Evolutionary conservation across 805 yeast genomes (phyloP).

Genomic region (Cyberlindnera meyerae): DNA sequence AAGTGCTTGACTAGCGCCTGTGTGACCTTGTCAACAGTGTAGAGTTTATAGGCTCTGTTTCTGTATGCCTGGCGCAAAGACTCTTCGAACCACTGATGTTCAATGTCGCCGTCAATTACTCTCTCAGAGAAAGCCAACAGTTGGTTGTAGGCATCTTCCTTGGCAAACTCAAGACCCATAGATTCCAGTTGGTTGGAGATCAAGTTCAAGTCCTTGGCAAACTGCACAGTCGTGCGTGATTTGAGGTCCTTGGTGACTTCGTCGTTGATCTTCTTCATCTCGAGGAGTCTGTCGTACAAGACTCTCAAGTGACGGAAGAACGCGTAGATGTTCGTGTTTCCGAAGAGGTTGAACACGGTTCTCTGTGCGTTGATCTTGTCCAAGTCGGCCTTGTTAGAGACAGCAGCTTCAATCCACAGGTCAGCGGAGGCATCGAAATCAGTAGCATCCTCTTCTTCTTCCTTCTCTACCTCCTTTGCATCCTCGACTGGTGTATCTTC

Average conservation of each 20-base stretch:
- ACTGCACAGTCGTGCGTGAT: constrained; percentile 57
- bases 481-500: constrained; percentile 22
- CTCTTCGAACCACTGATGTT: constrained; percentile 94
- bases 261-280: constrained; percentile 66
- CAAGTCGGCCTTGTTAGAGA: constrained; percentile 22
- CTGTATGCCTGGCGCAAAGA: constrained; percentile 91
- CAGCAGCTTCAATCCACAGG: constrained; percentile 24
- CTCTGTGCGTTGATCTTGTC: constrained; percentile 34
- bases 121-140: constrained; percentile 69
- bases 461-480: constrained; percentile 20
- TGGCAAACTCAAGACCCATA: constrained; percentile 68
- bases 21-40: constrained; percentile 88
- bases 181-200: constrained; percentile 77
- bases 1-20: constrained; percentile 81
- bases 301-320: constrained; percentile 84
- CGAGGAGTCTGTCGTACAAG: constrained; percentile 72
- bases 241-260: constrained; percentile 71
- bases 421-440: constrained; percentile 24
- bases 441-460: constrained; percentile 26
- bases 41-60: constrained; percentile 87
- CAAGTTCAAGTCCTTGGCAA: constrained; percentile 83
- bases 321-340: constrained; percentile 82
- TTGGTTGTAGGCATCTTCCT: constrained; percentile 70
- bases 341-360: constrained; percentile 69
- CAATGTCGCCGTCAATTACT: constrained; percentile 83